Base-by-base conservation (phyloP, 1,139 yeast genomes). In the Suhomyces chickasaworum region DNA sequence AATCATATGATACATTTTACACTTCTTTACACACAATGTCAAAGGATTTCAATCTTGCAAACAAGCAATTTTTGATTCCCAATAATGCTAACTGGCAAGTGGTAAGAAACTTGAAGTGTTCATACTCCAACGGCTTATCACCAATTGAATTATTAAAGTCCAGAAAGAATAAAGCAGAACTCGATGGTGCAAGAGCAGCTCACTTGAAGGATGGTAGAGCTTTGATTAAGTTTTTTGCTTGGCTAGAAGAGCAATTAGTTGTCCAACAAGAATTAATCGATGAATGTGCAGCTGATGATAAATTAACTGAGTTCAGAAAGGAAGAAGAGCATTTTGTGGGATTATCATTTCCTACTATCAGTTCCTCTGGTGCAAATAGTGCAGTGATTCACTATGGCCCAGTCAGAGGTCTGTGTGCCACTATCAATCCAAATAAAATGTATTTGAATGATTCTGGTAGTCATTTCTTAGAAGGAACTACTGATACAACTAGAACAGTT, bases 351-450 rank as follows among this genome's bases (percentile, higher is more conserved):
- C 91, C 86, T 49, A 90, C 98, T 0, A 93, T 95, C 39, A 87
- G 97, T 43, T 86, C 98, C 1, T 82, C 96, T 0, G 99, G 99
- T 3, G 78, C 95, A 10, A 93, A 91, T 63, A 95, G 96, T 5
- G 96, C 99, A 0, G 76, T 93, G 10, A 89, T 95, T 53, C 99
- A 95, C 65, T 95, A 95, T 65, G 72, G 87, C 16, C 99, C 96
- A n/a, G 55, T 59, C 7, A 62, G 65, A 45, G 85, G 78, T 27
- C 71, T 78, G 27, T 83, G 88, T 49, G 69, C 87, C 3, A 73
- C 81, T 56, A 85, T 95, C 47, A 84, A 89, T 56, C 90, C 91
- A 15, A 70, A 79, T 41, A 86, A 89, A 60, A 79, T 90, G 22
- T 93, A 91, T 63, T 74, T 95, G 50, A 82, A 89, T 60, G 99